A percentile compares a stretch with the other conserved stretches of the same genome.
Conservation (phyloP, 192 early-diverging fungal genomes). For the Backusella liffmaniae region DNA sequence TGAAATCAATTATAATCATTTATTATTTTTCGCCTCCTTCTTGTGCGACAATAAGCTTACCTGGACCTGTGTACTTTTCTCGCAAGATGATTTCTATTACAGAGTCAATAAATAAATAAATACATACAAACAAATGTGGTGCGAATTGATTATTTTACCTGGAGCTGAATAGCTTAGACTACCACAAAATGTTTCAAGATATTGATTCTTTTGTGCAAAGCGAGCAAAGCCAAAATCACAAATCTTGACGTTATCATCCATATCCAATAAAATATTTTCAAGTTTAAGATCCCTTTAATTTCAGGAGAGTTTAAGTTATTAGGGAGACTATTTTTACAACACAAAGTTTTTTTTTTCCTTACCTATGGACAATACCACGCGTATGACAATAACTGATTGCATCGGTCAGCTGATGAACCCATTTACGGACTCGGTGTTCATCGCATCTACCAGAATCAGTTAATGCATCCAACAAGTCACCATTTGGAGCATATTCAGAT, state of each 20-base stretch:
- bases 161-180: slow-evolving; percentile 78
- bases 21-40: background rate
- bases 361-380: slow-evolving; percentile 55
- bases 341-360: background rate
- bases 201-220: slow-evolving; percentile 53
- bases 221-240: slow-evolving; percentile 69
- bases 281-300: slow-evolving; percentile 54
- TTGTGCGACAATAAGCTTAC: slow-evolving; percentile 32
- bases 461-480: slow-evolving; percentile 59
- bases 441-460: slow-evolving; percentile 40
- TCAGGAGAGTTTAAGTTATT: slow-evolving; percentile 3
- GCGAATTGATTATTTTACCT: slow-evolving; percentile 37
- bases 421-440: slow-evolving; percentile 43
- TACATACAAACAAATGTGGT: background rate
- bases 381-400: slow-evolving; percentile 54
- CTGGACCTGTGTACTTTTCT: slow-evolving; percentile 78
- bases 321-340: background rate
- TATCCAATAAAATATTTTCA: slow-evolving; percentile 59
- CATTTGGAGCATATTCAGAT: slow-evolving; percentile 75
- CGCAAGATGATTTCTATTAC: slow-evolving; percentile 67
- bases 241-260: slow-evolving; percentile 57
- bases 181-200: slow-evolving; percentile 65
- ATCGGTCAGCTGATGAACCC: slow-evolving; percentile 49
- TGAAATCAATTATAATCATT: background rate
- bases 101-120: background rate